phyloP scores from a whole-genome alignment of 257 asterid species.

The Gentiana macrophylla region DNA sequence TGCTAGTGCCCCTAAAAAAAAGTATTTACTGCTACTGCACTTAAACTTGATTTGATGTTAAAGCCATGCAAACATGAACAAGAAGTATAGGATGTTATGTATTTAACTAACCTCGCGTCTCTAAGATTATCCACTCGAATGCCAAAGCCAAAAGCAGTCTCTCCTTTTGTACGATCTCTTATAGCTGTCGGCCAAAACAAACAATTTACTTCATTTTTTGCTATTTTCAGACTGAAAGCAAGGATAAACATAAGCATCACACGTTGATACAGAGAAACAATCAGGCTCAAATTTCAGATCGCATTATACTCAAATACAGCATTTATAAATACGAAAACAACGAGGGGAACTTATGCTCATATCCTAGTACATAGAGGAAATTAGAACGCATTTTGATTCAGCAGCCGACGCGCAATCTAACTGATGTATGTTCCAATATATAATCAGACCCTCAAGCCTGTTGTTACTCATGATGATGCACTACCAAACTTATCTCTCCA shows the following conservation, averaged over 20 bases:
- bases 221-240: not conserved
- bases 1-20: constrained; percentile 8
- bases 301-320: too few relatives aligned
- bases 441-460: too few relatives aligned
- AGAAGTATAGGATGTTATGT: not conserved
- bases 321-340: too few relatives aligned
- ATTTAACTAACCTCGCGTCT: constrained; percentile 59
- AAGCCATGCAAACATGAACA: constrained; percentile 1
- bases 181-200: constrained; percentile 39
- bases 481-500: constrained; percentile 7
- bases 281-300: not conserved
- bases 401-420: too few relatives aligned
- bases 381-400: too few relatives aligned
- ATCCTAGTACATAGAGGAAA: too few relatives aligned
- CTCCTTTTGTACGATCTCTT: constrained; percentile 59
- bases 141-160: constrained; percentile 67
- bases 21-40: not conserved
- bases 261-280: not conserved
- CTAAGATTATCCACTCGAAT: constrained; percentile 64
- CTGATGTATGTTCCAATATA: too few relatives aligned
- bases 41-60: constrained; percentile 3
- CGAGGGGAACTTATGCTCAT: too few relatives aligned
- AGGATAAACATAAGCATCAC: not conserved
- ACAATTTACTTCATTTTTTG: not conserved
- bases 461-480: too few relatives aligned